Conservation (phyloP, 2,329 filamentous ascomycete species). For the Colletotrichum acutatum region DNA sequence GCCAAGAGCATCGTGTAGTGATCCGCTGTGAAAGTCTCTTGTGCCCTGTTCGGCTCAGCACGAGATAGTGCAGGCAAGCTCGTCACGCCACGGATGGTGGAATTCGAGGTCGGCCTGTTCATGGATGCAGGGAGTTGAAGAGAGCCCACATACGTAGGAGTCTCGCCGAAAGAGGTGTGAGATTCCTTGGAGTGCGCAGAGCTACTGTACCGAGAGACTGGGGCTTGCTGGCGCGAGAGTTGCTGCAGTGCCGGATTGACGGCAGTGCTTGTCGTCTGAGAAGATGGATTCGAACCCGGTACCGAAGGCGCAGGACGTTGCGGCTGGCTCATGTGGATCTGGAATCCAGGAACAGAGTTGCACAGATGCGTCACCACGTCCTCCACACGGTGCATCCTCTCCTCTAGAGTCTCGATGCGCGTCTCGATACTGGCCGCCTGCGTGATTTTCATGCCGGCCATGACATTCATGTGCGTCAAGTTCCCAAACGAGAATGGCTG, state of each 20-base stretch:
- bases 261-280: slow-evolving; percentile 40
- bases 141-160: slow-evolving; percentile 57
- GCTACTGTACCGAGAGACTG: slow-evolving; percentile 45
- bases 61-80: slow-evolving; percentile 56
- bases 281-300: slow-evolving; percentile 39
- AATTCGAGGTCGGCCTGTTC: slow-evolving; percentile 54
- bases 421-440: slow-evolving; percentile 64
- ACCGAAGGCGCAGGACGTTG: slow-evolving; percentile 40
- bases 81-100: slow-evolving; percentile 59
- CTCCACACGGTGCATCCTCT: slow-evolving; percentile 63
- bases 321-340: slow-evolving; percentile 44
- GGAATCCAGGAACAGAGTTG: slow-evolving; percentile 55
- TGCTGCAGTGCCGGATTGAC: slow-evolving; percentile 46
- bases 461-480: slow-evolving; percentile 55
- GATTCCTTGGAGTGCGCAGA: slow-evolving; percentile 56
- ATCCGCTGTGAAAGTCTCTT: slow-evolving; percentile 50
- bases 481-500: slow-evolving; percentile 67
- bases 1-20: slow-evolving; percentile 62
- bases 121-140: slow-evolving; percentile 47
- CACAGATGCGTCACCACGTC: slow-evolving; percentile 62
- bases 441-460: slow-evolving; percentile 68
- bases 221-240: slow-evolving; percentile 39
- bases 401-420: slow-evolving; percentile 63
- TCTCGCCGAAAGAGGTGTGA: slow-evolving; percentile 58
- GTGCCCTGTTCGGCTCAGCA: slow-evolving; percentile 39